Base-by-base conservation (phyloP, 1,284 basidiomycete species). In the Ceratobasidium papillatum region DNA sequence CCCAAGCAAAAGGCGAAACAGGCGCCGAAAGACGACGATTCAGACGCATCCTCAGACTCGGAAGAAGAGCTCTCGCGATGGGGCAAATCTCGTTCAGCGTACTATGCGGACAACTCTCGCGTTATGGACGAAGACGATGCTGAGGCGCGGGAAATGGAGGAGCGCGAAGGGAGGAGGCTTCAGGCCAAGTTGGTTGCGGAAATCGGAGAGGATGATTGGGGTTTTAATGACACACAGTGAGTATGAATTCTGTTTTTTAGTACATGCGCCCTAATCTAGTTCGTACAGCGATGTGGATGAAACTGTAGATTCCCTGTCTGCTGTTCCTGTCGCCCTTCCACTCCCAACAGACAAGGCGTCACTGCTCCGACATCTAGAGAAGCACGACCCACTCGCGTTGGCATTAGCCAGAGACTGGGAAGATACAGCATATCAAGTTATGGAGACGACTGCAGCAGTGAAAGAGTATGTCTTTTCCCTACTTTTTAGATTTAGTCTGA, bases 101-200 rank as follows among this genome's bases (percentile, higher is more conserved):
- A 96, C 82, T 96, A 96, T 82, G 88, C 94, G 1, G 93, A 92
- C 32, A 94, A 95, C 80, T 93, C 92, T 43, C 89, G 87, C 25
- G 85, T 92, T 72, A 80, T n/a, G 82, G 93, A 94, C 63, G 93
- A 93, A 51, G 93, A 94, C 78, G 92, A 94, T 76, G 94, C 95
- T 77, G 93, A 95, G 81, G 93, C 90, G 47, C 88, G 91, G 79
- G 92, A 94, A 79, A 84, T 97, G 75, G 95, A 98, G 80, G 92
- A 95, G 81, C 90, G 92, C 80, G 96, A 98, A 82, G 94, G 93
- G 7, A 90, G 85, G 78, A 85, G 94, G 63, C 82, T 98, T 66
- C 96, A 98, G 82, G 83, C 85, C 32, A 94, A 93, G 82, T 85
- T 88, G 47, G 86, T 93, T 25, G 91, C 94, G 77, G 86, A 83